Conservation (phyloP, 148 eudicot species). For the Persicaria maculosa region DNA sequence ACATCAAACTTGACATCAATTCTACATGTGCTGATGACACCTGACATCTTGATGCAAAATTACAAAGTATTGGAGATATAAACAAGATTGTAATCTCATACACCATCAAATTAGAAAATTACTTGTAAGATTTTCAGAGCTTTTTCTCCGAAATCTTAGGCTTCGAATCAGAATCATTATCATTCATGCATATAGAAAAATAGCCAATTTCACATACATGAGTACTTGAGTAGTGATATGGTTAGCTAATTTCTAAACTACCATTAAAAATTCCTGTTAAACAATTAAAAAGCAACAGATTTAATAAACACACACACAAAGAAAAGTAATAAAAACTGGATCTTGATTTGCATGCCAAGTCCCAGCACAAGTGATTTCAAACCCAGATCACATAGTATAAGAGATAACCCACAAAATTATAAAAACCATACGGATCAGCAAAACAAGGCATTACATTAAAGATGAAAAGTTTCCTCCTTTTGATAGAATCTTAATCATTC, state of each 20-base stretch:
- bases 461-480: neutral
- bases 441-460: neutral
- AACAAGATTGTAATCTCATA: neutral
- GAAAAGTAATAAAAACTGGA: neutral
- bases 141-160: neutral
- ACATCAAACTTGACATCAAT: neutral
- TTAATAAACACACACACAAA: neutral
- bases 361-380: neutral
- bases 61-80: neutral
- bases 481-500: neutral
- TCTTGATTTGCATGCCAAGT: constrained; percentile 4
- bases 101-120: no score
- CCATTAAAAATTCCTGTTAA: no score
- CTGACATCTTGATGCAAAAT: neutral
- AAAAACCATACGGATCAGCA: neutral
- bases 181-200: neutral
- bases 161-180: neutral
- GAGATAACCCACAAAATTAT: neutral
- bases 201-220: neutral
- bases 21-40: neutral
- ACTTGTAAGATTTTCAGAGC: no score
- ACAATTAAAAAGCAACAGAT: no score
- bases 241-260: no score
- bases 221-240: neutral
- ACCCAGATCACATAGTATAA: neutral